Conservation (phyloP, 2,329 filamentous ascomycete genomes). For the Beauveria australis region DNA sequence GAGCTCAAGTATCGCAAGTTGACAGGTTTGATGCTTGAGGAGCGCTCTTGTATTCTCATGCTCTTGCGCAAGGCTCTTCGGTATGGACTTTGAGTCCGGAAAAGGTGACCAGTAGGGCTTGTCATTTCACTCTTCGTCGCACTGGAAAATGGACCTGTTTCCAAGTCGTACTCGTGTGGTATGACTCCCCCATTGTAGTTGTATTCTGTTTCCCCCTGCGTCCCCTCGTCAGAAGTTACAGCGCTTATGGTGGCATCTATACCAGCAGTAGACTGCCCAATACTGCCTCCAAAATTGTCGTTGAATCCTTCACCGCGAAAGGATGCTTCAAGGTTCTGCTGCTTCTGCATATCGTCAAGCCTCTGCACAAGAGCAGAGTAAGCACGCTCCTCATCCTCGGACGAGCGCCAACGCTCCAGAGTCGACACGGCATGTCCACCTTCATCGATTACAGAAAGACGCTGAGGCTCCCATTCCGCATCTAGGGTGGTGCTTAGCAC, state of each 20-base stretch:
- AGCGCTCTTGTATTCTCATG: slow-evolving; percentile 26
- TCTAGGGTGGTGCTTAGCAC: slow-evolving; percentile 34
- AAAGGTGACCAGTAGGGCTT: slow-evolving; percentile 42
- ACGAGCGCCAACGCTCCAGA: slow-evolving; percentile 13
- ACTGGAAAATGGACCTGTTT: not conserved
- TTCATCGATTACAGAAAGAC: slow-evolving; percentile 58
- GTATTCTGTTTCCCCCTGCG: not conserved
- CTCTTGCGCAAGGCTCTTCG: slow-evolving; percentile 41
- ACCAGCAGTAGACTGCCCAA: not conserved
- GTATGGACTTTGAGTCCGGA: slow-evolving; percentile 48
- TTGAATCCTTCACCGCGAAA: not conserved
- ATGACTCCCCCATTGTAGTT: not conserved
- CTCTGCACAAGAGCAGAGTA: slow-evolving; percentile 58
- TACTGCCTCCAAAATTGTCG: not conserved
- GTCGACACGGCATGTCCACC: slow-evolving; percentile 29
- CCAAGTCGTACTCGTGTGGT: not conserved
- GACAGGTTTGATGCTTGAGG: slow-evolving; percentile 19
- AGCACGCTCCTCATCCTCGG: slow-evolving; percentile 48
- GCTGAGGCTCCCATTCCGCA: slow-evolving; percentile 43
- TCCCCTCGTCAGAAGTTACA: not conserved
- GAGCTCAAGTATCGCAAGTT: slow-evolving; percentile 29
- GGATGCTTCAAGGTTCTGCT: slow-evolving; percentile 3
- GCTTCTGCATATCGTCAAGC: slow-evolving; percentile 31
- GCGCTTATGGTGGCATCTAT: not conserved
- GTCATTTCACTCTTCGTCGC: slow-evolving; percentile 23